These are phyloP conservation scores for Avena eriantha DNA, from an alignment of 176 grass and related monocot species.

Conservation along the genomic window DNA sequence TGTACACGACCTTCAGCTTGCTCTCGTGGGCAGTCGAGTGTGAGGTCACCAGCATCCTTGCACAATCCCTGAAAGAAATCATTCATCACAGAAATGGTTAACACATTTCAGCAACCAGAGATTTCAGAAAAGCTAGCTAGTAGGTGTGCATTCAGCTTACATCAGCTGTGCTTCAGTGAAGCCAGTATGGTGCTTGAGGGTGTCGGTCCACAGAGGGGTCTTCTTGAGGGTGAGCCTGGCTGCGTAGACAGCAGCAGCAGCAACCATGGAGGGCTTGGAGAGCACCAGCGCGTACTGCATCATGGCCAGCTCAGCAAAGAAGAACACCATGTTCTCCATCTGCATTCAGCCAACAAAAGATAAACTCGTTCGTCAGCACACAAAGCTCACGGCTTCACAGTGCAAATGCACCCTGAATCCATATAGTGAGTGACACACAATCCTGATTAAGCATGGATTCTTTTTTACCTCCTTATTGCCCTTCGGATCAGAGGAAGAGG, in stretches of 20 bases:
- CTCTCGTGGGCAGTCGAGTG: conserved; percentile 59
- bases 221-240: conserved; percentile 83
- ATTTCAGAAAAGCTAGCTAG: neutral
- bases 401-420: neutral
- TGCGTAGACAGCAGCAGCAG: conserved; percentile 84
- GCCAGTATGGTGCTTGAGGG: conserved; percentile 74
- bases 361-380: conserved; percentile 13
- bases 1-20: conserved; percentile 79
- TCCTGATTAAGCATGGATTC: no score
- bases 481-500: conserved; percentile 14
- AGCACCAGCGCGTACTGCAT: conserved; percentile 75
- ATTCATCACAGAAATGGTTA: neutral
- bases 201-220: conserved; percentile 80
- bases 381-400: neutral
- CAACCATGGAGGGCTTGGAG: conserved; percentile 69
- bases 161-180: conserved; percentile 66
- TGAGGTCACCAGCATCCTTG: conserved; percentile 59
- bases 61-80: conserved; percentile 57
- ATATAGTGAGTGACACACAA: no score
- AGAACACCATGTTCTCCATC: conserved; percentile 93
- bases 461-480: conserved; percentile 70
- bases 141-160: conserved; percentile 49
- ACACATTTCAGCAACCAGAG: neutral
- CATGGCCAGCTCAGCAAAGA: conserved; percentile 81
- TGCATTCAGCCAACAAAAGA: conserved; percentile 42